Evolutionary conservation across 768 basidiomycete genomes (phyloP).

Genomic region (Leccinum longicurvipes): DNA sequence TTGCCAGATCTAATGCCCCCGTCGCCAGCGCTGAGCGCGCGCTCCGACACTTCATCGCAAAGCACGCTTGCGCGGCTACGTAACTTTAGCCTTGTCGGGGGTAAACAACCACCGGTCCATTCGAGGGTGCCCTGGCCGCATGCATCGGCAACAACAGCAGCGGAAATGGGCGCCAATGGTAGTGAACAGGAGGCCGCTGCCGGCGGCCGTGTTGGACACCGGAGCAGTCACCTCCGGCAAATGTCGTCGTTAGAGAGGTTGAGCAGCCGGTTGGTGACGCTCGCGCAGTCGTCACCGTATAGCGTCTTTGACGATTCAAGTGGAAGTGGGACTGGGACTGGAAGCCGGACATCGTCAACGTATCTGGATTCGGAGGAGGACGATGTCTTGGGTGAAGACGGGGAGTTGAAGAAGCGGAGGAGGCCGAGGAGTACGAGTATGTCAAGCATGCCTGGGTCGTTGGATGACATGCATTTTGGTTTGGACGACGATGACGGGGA

Average conservation of each 20-base stretch:
- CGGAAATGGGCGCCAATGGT: background rate
- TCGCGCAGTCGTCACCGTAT: constrained; percentile 41
- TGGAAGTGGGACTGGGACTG: background rate
- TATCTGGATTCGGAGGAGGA: constrained; percentile 50
- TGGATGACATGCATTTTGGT: constrained; percentile 60
- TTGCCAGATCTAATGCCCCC: constrained; percentile 82
- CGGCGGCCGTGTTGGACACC: constrained; percentile 13
- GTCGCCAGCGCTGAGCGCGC: constrained; percentile 90
- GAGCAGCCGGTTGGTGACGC: constrained; percentile 53
- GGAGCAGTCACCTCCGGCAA: constrained; percentile 53
- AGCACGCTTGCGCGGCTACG: constrained; percentile 71
- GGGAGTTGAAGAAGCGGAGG: constrained; percentile 36
- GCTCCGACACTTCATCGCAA: constrained; percentile 80
- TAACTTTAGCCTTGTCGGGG: constrained; percentile 72
- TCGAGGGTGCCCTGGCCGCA: constrained; percentile 28
- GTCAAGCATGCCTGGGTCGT: constrained; percentile 84
- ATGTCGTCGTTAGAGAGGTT: constrained; percentile 77
- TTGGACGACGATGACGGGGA: constrained; percentile 49
- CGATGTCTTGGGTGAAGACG: constrained; percentile 34
- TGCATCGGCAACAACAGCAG: constrained; percentile 7
- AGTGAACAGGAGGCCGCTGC: background rate
- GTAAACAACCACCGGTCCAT: constrained; percentile 33
- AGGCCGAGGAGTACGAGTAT: constrained; percentile 58
- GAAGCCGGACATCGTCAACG: constrained; percentile 41
- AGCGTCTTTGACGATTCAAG: constrained; percentile 14